Conservation (phyloP, 2,329 filamentous ascomycete species). For the Trichoderma aggressivum region DNA sequence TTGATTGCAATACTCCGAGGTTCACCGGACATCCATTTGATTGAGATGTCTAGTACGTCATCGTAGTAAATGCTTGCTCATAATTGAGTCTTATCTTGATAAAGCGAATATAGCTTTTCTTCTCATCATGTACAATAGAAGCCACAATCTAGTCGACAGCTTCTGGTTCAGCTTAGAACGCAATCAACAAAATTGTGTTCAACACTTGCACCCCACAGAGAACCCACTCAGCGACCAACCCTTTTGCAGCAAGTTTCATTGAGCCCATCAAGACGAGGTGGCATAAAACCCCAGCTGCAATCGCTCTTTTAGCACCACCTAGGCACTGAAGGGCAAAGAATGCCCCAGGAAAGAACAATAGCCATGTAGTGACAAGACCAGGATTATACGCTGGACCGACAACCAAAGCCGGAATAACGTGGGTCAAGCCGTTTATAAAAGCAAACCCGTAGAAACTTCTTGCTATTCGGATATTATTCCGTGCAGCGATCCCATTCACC, state of each 20-base stretch:
- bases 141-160: neutral
- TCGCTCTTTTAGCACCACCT: neutral
- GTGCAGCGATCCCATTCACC: neutral
- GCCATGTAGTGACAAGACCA: neutral
- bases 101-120: neutral
- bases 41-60: neutral
- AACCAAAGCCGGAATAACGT: neutral
- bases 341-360: constrained; percentile 1
- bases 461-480: neutral
- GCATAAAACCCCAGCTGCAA: neutral
- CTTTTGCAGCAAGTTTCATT: constrained; percentile 11
- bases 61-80: neutral
- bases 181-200: neutral
- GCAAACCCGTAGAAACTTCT: constrained; percentile 5
- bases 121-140: neutral
- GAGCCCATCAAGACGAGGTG: constrained; percentile 10
- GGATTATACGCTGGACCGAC: neutral
- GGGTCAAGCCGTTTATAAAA: constrained; percentile 3
- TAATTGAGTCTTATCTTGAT: neutral
- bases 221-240: neutral
- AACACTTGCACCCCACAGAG: constrained; percentile 6
- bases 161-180: neutral
- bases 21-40: neutral
- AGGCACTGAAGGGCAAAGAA: neutral
- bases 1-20: neutral